Evolutionary conservation across 2,329 filamentous ascomycete genomes (phyloP).

Genomic region (Xenoacremonium recifei): DNA sequence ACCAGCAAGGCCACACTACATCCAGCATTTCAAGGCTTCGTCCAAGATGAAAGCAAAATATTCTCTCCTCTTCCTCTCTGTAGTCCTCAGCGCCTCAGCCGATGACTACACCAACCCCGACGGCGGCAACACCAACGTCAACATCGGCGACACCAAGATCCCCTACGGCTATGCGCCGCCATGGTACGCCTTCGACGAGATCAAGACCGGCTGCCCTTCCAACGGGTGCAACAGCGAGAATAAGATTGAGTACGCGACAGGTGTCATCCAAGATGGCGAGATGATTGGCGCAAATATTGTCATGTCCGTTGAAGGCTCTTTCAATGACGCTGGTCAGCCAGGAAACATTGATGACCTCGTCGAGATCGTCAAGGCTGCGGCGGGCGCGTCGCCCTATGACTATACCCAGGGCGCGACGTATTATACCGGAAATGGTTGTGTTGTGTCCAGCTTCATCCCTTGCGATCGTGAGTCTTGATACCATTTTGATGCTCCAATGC

Average conservation of each 20-base stretch:
- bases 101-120: not conserved
- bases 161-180: not conserved
- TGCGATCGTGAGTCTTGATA: not conserved
- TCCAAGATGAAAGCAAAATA: not conserved
- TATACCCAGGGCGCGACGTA: not conserved
- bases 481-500: not conserved
- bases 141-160: not conserved
- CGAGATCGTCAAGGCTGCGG: constrained; percentile 7
- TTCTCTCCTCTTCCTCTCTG: not conserved
- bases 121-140: not conserved
- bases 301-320: constrained; percentile 2
- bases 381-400: constrained; percentile 1
- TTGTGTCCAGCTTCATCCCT: not conserved
- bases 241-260: not conserved
- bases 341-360: constrained; percentile 5
- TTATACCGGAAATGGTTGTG: not conserved
- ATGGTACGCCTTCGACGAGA: not conserved
- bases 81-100: not conserved
- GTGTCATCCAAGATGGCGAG: not conserved
- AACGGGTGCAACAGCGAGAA: constrained; percentile 1
- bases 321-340: constrained; percentile 5
- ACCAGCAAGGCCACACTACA: not conserved
- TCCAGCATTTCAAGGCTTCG: not conserved
- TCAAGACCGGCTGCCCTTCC: not conserved
- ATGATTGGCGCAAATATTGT: not conserved